Evolutionary conservation across 148 eudicot genomes (phyloP), one percentile per base, ranked within the genome.

Genomic region (Vaccinium macrocarpon): DNA sequence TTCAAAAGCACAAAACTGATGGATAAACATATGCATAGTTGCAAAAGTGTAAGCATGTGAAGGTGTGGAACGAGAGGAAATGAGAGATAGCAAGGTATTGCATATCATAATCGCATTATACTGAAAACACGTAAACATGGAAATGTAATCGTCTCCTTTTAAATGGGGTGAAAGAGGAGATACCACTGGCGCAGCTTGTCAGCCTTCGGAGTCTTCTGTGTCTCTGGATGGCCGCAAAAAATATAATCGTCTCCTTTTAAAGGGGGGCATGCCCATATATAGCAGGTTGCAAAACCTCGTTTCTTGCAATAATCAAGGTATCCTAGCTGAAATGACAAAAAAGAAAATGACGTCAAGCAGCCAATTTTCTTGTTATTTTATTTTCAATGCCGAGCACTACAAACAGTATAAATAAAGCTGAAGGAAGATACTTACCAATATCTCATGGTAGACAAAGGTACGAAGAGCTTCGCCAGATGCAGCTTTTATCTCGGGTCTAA

Each of bases 221-320:
- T 85, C 84, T 89, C 93, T 59, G 98, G 98, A 88, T 96, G 98
- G 90, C 98, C 73, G 8, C 91, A 86, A 18, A 96, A 87, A 78
- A 96, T 94, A 82, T 93, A 96, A 85, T 96, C 94, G 84, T 96
- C 97, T 78, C 95, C 93, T 85, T 88, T 93, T 59, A 89, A 68
- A 83, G 98, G 98, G 59, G 98, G 97, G 86, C 98, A 94, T 73
- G 96, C 96, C 98, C 98, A 96, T 86, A 96, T 93, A 84, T 94
- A 96, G 90, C 98, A 93, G 78, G 93, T 90, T 79, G 92, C 90
- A 89, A 92, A 96, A 77, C 98, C 98, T 82, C 91, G 88, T 89
- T 86, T 93, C 91, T 96, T 96, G 93, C 98, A 94, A 82, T 96
- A 93, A 76, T 93, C 98, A 80, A 96, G 95, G 92, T 96, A 96